A percentile compares a stretch with the other conserved stretches of the same genome.
Evolutionary conservation across 2,329 filamentous ascomycete species (phyloP).

Genomic region (Madurella fahalii): DNA sequence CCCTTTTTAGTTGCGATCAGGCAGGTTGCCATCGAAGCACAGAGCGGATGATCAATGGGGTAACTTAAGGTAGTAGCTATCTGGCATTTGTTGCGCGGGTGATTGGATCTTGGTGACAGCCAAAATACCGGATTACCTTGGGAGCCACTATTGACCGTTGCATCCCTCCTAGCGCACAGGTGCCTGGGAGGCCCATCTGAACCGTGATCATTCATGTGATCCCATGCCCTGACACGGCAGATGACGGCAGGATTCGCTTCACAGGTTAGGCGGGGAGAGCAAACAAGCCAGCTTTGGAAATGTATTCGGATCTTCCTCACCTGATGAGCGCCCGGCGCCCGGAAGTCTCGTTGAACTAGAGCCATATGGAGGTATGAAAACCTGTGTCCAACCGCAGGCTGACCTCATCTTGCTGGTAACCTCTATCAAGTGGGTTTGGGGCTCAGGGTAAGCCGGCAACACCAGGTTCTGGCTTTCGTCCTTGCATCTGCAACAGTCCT

Average conservation of each 20-base stretch:
- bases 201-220: conserved; percentile 18
- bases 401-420: conserved; percentile 15
- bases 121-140: too few species aligned
- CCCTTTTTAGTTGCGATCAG: conserved; percentile 9
- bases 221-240: too few species aligned
- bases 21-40: neutral
- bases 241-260: too few species aligned
- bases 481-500: too few species aligned
- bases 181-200: neutral
- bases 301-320: too few species aligned
- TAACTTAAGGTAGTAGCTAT: too few species aligned
- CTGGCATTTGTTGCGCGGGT: conserved; percentile 1
- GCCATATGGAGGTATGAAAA: neutral
- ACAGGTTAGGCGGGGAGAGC: too few species aligned
- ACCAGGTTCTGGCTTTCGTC: too few species aligned
- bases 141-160: too few species aligned
- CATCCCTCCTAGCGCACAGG: too few species aligned
- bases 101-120: neutral
- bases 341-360: neutral
- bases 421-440: neutral
- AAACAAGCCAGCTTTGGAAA: too few species aligned
- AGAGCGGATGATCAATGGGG: too few species aligned
- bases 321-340: neutral
- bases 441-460: neutral
- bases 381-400: conserved; percentile 18